phyloP scores from a whole-genome alignment of 176 grass and related monocot species.

The Aegilops umbellulata region DNA sequence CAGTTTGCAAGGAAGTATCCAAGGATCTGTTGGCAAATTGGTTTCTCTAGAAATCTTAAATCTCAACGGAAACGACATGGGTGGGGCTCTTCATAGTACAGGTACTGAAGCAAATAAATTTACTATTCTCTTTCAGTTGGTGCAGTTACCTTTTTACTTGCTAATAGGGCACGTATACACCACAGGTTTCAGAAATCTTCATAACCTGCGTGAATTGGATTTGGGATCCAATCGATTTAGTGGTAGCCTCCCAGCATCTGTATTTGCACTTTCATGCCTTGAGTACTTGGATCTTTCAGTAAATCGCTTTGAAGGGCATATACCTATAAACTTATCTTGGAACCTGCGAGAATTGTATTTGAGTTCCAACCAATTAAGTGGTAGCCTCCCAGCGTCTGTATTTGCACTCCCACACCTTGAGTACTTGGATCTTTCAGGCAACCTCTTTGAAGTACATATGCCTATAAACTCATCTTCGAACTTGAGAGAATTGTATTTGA shows the following conservation, averaged over 20 bases:
- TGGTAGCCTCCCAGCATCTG: too few relatives aligned
- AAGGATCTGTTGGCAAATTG: not conserved
- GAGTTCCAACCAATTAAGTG: not conserved
- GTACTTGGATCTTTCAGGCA: slow-evolving; percentile 7
- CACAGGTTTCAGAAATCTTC: not conserved
- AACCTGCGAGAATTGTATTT: slow-evolving; percentile 16
- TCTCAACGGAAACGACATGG: not conserved
- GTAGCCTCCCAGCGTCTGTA: not conserved
- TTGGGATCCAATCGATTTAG: too few relatives aligned
- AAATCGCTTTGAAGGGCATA: not conserved
- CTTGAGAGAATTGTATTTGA: not conserved
- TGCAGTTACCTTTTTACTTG: not conserved
- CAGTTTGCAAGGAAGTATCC: not conserved
- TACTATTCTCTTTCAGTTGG: not conserved
- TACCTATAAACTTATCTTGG: not conserved
- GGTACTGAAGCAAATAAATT: not conserved
- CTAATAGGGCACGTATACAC: not conserved
- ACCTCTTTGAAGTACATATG: slow-evolving; percentile 16
- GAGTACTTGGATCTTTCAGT: too few relatives aligned
- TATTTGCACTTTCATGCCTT: too few relatives aligned
- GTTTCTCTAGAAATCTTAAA: slow-evolving; percentile 9
- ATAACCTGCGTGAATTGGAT: not conserved
- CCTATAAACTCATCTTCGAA: not conserved
- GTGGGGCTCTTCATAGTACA: not conserved
- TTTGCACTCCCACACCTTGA: slow-evolving; percentile 1